Percentiles rank a stretch among this genome's conserved stretches.
These are phyloP conservation scores for Echeveria elegans DNA, from an alignment of 164 flowering plant genomes.

Conservation along the genomic window DNA sequence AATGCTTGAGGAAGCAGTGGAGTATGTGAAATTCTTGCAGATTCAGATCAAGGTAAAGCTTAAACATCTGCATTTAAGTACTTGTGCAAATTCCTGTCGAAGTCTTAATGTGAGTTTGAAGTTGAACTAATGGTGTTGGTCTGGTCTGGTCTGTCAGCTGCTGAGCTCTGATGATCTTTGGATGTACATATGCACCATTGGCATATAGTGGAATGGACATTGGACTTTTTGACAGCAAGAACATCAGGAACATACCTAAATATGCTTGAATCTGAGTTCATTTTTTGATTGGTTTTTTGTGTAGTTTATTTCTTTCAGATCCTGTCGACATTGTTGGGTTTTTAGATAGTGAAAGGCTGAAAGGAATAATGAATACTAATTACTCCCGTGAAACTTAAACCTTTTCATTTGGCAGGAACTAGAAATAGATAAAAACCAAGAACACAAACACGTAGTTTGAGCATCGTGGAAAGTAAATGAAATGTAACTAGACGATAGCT, in stretches of 20 bases:
- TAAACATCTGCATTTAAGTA: neutral
- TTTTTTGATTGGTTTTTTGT: too few relatives aligned
- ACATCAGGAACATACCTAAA: neutral
- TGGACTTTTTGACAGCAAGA: slow-evolving; percentile 26
- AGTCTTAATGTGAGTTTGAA: neutral
- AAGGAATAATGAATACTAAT: too few relatives aligned
- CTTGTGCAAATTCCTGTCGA: neutral
- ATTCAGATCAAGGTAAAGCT: slow-evolving; percentile 82
- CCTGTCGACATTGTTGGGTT: too few relatives aligned
- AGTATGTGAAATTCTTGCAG: slow-evolving; percentile 91
- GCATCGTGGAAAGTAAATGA: too few relatives aligned
- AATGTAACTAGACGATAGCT: too few relatives aligned
- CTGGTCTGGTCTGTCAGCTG: slow-evolving; percentile 35
- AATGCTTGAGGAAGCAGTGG: slow-evolving; percentile 97
- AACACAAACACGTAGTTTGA: too few relatives aligned
- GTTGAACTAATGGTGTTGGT: neutral
- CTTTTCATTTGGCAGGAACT: too few relatives aligned
- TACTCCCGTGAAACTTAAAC: too few relatives aligned
- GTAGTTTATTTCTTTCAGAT: too few relatives aligned
- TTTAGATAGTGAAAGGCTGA: too few relatives aligned
- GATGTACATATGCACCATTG: slow-evolving; percentile 94
- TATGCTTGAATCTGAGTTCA: neutral
- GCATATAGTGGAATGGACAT: slow-evolving; percentile 89
- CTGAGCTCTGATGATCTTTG: slow-evolving; percentile 89
- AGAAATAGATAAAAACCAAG: too few relatives aligned